These are phyloP conservation scores for Pseudotulostoma volvatum DNA, from an alignment of 495 filamentous ascomycete genomes.

Conservation along the genomic window DNA sequence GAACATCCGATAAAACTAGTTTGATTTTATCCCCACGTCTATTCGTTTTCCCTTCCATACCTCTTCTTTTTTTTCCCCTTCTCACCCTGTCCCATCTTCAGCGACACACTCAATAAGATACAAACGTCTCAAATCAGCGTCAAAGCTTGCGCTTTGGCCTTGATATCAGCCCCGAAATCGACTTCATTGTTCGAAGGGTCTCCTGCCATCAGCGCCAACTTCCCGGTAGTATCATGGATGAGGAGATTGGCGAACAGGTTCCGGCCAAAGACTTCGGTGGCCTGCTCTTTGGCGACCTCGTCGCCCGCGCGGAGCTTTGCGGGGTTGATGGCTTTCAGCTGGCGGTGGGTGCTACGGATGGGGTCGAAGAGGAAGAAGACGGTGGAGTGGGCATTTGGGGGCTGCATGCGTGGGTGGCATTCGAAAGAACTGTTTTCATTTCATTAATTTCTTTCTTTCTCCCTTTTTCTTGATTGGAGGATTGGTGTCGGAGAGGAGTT, in stretches of 20 bases:
- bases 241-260: constrained; percentile 16
- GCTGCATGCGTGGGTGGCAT: constrained; percentile 16
- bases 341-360: constrained; percentile 15
- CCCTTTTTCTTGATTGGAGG: not conserved
- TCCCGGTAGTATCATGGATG: constrained; percentile 14
- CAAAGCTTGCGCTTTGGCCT: constrained; percentile 9
- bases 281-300: constrained; percentile 3
- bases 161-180: constrained; percentile 17
- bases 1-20: too few species aligned
- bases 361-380: constrained; percentile 21
- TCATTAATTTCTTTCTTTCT: not conserved
- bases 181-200: constrained; percentile 10
- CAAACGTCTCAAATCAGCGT: too few species aligned
- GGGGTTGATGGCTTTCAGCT: constrained; percentile 13
- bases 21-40: too few species aligned
- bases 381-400: constrained; percentile 16
- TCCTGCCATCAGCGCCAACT: constrained; percentile 11
- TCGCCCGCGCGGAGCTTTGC: constrained; percentile 14
- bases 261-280: constrained; percentile 15
- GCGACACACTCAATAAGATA: too few species aligned
- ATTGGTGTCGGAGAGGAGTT: not conserved
- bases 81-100: too few species aligned
- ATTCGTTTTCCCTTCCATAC: too few species aligned
- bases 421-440: constrained; percentile 14
- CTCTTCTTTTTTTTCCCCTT: too few species aligned